A percentile compares a stretch with the other conserved stretches of the same genome.
Conservation (phyloP, 2,329 filamentous ascomycete species). For the Microdochium trichocladiopsis region DNA sequence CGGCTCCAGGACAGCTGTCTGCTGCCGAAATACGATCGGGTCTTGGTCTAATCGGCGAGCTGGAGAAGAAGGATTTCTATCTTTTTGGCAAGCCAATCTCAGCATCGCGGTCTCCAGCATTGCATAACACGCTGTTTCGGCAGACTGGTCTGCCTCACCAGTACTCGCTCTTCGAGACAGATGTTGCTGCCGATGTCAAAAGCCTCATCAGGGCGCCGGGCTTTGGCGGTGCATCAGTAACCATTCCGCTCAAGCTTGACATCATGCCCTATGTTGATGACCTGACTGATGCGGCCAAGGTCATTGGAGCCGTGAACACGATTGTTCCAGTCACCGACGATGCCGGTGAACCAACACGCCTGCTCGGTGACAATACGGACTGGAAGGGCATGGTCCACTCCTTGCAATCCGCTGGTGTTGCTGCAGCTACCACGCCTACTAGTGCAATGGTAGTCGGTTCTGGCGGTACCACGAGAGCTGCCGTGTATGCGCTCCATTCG, state of each 20-base stretch:
- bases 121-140: conserved; percentile 82
- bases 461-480: conserved; percentile 86
- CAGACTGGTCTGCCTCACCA: conserved; percentile 73
- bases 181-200: conserved; percentile 51
- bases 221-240: conserved; percentile 93
- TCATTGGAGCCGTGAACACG: conserved; percentile 93
- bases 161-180: conserved; percentile 75
- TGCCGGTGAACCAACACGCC: conserved; percentile 36
- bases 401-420: conserved; percentile 61
- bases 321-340: conserved; percentile 56
- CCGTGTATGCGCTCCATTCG: conserved; percentile 77
- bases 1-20: conserved; percentile 88
- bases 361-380: conserved; percentile 90
- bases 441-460: conserved; percentile 81
- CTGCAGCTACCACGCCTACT: conserved; percentile 25
- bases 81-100: conserved; percentile 83
- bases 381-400: conserved; percentile 87
- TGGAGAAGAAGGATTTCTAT: conserved; percentile 70
- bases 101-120: conserved; percentile 74
- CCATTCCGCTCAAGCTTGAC: conserved; percentile 89
- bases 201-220: conserved; percentile 60
- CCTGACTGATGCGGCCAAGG: conserved; percentile 68
- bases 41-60: conserved; percentile 70
- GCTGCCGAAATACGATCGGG: conserved; percentile 80
- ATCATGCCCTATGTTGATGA: conserved; percentile 77